A percentile compares a stretch with the other conserved stretches of the same genome.
Evolutionary conservation across 2,329 filamentous ascomycete genomes (phyloP).

Genomic region (Nothophoma quercina): DNA sequence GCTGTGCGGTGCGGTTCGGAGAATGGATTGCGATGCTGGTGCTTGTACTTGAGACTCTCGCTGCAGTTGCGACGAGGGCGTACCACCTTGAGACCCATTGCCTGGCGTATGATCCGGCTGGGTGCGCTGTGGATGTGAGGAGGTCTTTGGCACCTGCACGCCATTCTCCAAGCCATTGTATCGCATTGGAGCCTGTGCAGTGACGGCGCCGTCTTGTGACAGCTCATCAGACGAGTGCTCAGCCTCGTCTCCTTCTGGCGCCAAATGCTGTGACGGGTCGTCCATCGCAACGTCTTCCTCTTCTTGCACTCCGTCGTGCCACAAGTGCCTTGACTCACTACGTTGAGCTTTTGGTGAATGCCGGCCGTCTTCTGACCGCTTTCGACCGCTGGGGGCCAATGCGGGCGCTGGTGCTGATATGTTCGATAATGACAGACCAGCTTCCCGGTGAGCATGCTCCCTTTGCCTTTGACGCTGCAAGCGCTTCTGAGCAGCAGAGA

Average conservation of each 20-base stretch:
- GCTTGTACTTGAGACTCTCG: slow-evolving; percentile 28
- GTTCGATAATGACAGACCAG: slow-evolving; percentile 32
- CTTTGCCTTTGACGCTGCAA: slow-evolving; percentile 29
- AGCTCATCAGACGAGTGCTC: slow-evolving; percentile 46
- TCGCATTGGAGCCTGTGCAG: slow-evolving; percentile 21
- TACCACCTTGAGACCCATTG: slow-evolving; percentile 29
- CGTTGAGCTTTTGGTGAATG: background rate
- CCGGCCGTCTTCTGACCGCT: background rate
- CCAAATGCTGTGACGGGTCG: slow-evolving; percentile 24
- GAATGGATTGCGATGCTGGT: slow-evolving; percentile 26
- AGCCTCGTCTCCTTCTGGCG: slow-evolving; percentile 22
- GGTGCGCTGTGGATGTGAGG: slow-evolving; percentile 43
- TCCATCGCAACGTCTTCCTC: slow-evolving; percentile 35
- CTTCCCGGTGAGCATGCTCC: slow-evolving; percentile 33
- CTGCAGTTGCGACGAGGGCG: slow-evolving; percentile 31
- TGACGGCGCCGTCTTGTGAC: slow-evolving; percentile 28
- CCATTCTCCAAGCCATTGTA: slow-evolving; percentile 28
- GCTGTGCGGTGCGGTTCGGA: slow-evolving; percentile 28
- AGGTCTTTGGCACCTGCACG: slow-evolving; percentile 49
- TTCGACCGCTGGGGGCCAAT: background rate
- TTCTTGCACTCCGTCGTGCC: slow-evolving; percentile 23
- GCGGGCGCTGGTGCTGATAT: slow-evolving; percentile 34
- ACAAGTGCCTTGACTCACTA: slow-evolving; percentile 17
- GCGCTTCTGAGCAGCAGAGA: slow-evolving; percentile 26
- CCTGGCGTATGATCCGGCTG: slow-evolving; percentile 30